Conservation (phyloP, 108 stramenopile genomes). For the Schizochytrium sp. region DNA sequence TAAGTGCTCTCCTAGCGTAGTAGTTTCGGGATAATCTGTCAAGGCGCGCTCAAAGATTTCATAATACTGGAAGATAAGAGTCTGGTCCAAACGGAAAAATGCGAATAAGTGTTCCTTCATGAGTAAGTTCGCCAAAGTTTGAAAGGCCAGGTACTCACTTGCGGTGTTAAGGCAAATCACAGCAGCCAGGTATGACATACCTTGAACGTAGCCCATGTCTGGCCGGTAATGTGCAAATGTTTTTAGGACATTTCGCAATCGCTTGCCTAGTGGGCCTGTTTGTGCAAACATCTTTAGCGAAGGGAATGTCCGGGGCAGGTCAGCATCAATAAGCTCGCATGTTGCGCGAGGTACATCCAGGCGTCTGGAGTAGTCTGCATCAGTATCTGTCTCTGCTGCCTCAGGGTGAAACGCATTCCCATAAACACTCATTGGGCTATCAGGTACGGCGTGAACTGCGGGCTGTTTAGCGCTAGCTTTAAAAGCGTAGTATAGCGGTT, state of each 20-base stretch:
- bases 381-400: neutral
- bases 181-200: conserved; percentile 49
- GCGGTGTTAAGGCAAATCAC: conserved; percentile 47
- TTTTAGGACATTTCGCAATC: conserved; percentile 31
- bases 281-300: conserved; percentile 19
- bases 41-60: conserved; percentile 47
- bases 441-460: neutral
- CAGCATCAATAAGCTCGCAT: conserved; percentile 44
- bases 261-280: neutral
- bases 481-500: conserved; percentile 36
- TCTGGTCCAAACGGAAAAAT: conserved; percentile 28
- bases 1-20: conserved; percentile 2
- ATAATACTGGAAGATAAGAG: conserved; percentile 41
- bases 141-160: conserved; percentile 53
- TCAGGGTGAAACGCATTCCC: neutral
- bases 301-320: conserved; percentile 48
- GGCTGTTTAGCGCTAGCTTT: conserved; percentile 15
- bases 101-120: conserved; percentile 50
- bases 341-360: conserved; percentile 7
- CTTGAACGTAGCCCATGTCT: conserved; percentile 53
- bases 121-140: conserved; percentile 19
- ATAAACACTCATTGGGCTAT: neutral
- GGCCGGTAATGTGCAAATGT: conserved; percentile 35
- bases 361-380: neutral
- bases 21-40: neutral